phyloP scores from a whole-genome alignment of 2,329 filamentous ascomycete species.

The Diaporthe humulicola region DNA sequence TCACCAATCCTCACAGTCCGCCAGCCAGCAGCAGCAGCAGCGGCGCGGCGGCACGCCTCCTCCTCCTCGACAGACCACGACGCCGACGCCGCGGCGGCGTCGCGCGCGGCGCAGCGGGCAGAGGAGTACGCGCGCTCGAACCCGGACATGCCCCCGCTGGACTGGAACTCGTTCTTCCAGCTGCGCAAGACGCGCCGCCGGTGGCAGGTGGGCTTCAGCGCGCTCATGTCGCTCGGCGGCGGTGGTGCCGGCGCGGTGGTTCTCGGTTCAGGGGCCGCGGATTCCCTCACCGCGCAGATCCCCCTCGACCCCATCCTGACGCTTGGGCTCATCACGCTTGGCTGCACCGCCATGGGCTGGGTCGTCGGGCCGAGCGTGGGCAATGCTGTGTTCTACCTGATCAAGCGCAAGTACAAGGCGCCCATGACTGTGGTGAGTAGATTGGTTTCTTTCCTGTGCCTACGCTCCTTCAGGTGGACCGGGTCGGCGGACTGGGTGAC shows the following conservation, averaged over 20 bases:
- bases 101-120: constrained; percentile 44
- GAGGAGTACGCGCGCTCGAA: constrained; percentile 40
- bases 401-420: constrained; percentile 77
- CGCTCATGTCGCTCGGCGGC: constrained; percentile 72
- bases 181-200: constrained; percentile 88
- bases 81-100: constrained; percentile 42
- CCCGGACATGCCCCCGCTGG: constrained; percentile 61
- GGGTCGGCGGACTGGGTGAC: not conserved
- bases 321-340: constrained; percentile 81
- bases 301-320: constrained; percentile 91
- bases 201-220: constrained; percentile 84
- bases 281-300: constrained; percentile 77
- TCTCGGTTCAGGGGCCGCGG: constrained; percentile 79
- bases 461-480: not conserved
- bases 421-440: constrained; percentile 78
- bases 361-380: constrained; percentile 87
- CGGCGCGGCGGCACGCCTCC: constrained; percentile 46
- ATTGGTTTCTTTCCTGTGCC: not conserved
- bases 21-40: constrained; percentile 32
- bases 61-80: constrained; percentile 39
- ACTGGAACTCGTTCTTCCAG: constrained; percentile 95
- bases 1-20: constrained; percentile 40
- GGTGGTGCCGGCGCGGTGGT: constrained; percentile 75
- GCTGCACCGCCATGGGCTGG: constrained; percentile 72
- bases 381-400: constrained; percentile 81